Evolutionary conservation across 2,329 filamentous ascomycete species (phyloP).

Genomic region (Trichoderma brevicompactum): DNA sequence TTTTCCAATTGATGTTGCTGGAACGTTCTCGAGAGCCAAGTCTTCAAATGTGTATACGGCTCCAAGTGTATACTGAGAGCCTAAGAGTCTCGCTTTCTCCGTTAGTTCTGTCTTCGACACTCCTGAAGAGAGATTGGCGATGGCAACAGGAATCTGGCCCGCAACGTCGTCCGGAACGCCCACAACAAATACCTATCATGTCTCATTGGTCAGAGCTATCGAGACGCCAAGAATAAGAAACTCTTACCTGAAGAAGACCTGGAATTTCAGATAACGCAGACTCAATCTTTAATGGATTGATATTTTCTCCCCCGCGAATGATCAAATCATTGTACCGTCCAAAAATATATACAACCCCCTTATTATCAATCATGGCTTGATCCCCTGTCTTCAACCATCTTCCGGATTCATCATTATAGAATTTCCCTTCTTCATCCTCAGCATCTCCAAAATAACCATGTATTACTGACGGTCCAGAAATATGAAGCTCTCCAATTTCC

Average conservation of each 20-base stretch:
- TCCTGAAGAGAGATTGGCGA: conserved; percentile 43
- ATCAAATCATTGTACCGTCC: conserved; percentile 53
- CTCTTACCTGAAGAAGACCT: conserved; percentile 39
- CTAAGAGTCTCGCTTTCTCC: conserved; percentile 39
- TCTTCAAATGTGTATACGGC: conserved; percentile 49
- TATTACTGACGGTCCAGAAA: conserved; percentile 45
- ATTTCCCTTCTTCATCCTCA: conserved; percentile 33
- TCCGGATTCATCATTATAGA: conserved; percentile 43
- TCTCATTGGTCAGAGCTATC: not conserved
- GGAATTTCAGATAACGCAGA: conserved; percentile 42
- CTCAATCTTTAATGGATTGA: conserved; percentile 47
- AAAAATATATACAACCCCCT: conserved; percentile 46
- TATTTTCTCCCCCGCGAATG: conserved; percentile 52
- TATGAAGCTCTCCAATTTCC: conserved; percentile 48
- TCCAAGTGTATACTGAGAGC: conserved; percentile 47
- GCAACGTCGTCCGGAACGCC: conserved; percentile 50
- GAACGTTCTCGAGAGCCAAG: conserved; percentile 45
- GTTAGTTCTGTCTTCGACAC: conserved; percentile 40
- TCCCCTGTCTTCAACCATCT: conserved; percentile 49
- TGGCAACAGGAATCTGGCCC: conserved; percentile 53
- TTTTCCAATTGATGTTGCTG: conserved; percentile 51
- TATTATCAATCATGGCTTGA: conserved; percentile 45
- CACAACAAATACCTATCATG: conserved; percentile 46
- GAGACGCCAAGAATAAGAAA: no score
- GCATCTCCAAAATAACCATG: conserved; percentile 40